phyloP scores from a whole-genome alignment of 495 filamentous ascomycete genomes.

The Penicillium soppii region DNA sequence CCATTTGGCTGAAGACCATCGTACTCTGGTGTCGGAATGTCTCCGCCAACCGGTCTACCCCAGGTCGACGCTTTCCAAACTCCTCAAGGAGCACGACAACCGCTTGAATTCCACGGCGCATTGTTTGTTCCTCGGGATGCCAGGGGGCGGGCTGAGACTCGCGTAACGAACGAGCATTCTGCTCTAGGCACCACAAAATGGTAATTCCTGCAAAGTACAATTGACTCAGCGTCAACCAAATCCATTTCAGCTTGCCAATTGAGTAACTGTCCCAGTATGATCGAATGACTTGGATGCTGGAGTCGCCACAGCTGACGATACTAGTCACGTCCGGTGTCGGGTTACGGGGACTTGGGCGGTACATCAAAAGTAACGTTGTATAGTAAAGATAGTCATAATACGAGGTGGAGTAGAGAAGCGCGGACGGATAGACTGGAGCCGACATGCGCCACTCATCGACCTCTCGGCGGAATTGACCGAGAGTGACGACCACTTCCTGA shows the following conservation, averaged over 20 bases:
- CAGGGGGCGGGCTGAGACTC: constrained; percentile 39
- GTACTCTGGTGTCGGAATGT: constrained; percentile 48
- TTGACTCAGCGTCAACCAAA: constrained; percentile 54
- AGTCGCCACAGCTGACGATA: constrained; percentile 50
- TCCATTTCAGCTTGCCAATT: constrained; percentile 53
- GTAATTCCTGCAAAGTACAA: constrained; percentile 52
- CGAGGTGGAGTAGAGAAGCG: constrained; percentile 46
- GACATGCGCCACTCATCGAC: constrained; percentile 48
- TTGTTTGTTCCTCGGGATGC: constrained; percentile 45
- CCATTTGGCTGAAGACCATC: constrained; percentile 46
- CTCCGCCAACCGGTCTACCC: constrained; percentile 46
- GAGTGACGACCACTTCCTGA: constrained; percentile 31
- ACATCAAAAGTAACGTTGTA: constrained; percentile 50
- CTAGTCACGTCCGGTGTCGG: constrained; percentile 43
- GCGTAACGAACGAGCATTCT: constrained; percentile 45
- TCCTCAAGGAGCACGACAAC: constrained; percentile 49
- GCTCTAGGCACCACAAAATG: constrained; percentile 49
- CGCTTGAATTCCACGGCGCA: constrained; percentile 46
- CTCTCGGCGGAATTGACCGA: constrained; percentile 47
- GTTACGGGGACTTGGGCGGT: constrained; percentile 49
- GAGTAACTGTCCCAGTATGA: constrained; percentile 52
- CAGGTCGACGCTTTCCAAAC: constrained; percentile 48
- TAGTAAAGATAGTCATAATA: constrained; percentile 54
- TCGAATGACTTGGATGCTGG: constrained; percentile 49
- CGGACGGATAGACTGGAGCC: constrained; percentile 40